A percentile compares a stretch with the other conserved stretches of the same genome.
phyloP scores from a whole-genome alignment of 108 stramenopile genomes.

The Cyclostephanos tholiformis region DNA sequence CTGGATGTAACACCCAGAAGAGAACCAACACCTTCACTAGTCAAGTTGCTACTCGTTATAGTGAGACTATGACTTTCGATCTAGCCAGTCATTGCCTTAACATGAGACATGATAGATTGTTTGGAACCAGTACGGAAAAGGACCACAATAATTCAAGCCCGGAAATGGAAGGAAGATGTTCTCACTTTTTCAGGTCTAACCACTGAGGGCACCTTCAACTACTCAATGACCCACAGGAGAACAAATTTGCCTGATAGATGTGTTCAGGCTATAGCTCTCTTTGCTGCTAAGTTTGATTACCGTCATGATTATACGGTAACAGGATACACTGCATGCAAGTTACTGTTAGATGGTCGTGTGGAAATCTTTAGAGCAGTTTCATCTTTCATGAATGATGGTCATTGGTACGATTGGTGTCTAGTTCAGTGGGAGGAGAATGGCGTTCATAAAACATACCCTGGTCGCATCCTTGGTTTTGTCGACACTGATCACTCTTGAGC shows the following conservation, averaged over 20 bases:
- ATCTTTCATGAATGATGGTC: neutral
- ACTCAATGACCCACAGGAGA: neutral
- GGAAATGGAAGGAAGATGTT: neutral
- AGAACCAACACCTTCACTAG: neutral
- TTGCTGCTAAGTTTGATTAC: neutral
- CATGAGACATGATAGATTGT: neutral
- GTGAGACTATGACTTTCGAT: neutral
- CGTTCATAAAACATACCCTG: neutral
- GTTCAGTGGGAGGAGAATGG: neutral
- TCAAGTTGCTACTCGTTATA: neutral
- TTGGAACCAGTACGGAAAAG: neutral
- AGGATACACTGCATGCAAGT: neutral
- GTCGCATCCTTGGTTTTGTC: neutral
- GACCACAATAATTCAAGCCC: neutral
- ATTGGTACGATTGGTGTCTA: constrained; percentile 5
- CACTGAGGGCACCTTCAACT: neutral
- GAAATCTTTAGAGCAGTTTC: neutral
- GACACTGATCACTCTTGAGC: neutral
- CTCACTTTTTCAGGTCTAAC: neutral
- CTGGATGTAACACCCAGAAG: neutral
- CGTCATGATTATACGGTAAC: neutral
- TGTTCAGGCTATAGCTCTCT: neutral
- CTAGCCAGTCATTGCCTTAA: neutral
- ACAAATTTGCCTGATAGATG: neutral
- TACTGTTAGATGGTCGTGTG: neutral